Percentiles rank a stretch among this genome's conserved stretches.
Evolutionary conservation across 768 basidiomycete species (phyloP).

Genomic region (Mycena amicta): DNA sequence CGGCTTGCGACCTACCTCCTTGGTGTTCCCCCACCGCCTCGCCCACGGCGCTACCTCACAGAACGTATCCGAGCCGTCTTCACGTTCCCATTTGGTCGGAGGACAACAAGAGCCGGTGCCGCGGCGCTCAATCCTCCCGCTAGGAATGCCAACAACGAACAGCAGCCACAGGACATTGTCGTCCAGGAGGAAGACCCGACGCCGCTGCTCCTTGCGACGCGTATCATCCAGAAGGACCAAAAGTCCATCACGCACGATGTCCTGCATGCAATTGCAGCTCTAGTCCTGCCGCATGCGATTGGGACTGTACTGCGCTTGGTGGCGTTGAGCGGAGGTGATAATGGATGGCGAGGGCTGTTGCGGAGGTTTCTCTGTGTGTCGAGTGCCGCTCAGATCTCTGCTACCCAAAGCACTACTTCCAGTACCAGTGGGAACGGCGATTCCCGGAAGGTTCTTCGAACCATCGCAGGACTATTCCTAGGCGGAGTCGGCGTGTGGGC

Average conservation of each 20-base stretch:
- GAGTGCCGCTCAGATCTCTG: conserved; percentile 14
- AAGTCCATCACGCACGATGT: conserved; percentile 20
- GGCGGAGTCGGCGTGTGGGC: conserved; percentile 50
- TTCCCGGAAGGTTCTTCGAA: neutral
- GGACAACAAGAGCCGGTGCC: neutral
- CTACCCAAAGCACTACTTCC: conserved; percentile 30
- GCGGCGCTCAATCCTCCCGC: neutral
- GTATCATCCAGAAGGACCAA: conserved; percentile 19
- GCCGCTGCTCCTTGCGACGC: conserved; percentile 16
- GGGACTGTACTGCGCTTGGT: conserved; percentile 21
- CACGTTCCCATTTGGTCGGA: conserved; percentile 25
- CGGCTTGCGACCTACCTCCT: conserved; percentile 32
- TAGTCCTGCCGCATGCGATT: conserved; percentile 23
- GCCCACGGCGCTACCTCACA: conserved; percentile 21
- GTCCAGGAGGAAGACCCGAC: conserved; percentile 8
- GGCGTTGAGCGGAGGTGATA: neutral
- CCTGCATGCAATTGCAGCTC: conserved; percentile 23
- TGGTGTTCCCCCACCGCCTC: conserved; percentile 22
- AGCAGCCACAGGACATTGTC: conserved; percentile 19
- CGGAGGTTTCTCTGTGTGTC: conserved; percentile 25
- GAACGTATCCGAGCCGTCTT: conserved; percentile 28
- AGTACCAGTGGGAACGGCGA: conserved; percentile 34
- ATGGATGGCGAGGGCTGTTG: conserved; percentile 3
- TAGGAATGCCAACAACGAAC: conserved; percentile 16
- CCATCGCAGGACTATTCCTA: conserved; percentile 19